Percentiles rank a stretch among this genome's conserved stretches.
phyloP scores from a whole-genome alignment of 345 rosid genomes.

The Ricinus communis region DNA sequence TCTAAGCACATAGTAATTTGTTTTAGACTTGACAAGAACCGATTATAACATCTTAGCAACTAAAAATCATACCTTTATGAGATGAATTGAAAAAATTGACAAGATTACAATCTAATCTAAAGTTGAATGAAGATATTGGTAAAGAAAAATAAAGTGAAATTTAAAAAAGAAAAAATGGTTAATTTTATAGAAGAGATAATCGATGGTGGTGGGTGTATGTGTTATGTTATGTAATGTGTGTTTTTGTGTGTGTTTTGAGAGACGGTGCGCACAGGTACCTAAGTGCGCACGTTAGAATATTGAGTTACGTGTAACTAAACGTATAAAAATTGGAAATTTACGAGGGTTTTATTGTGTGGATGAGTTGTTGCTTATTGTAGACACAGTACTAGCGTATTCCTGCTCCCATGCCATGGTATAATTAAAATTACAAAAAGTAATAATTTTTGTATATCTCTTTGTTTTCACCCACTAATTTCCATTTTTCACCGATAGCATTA shows the following conservation, averaged over 20 bases:
- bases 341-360: not conserved
- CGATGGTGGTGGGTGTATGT: conserved; percentile 30
- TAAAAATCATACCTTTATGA: conserved; percentile 13
- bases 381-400: not conserved
- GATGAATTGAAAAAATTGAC: conserved; percentile 1
- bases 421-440: no score
- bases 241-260: conserved; percentile 13
- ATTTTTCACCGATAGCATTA: no score
- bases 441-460: no score
- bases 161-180: not conserved
- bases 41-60: not conserved
- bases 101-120: not conserved
- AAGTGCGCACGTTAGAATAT: conserved; percentile 17
- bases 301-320: not conserved
- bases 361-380: not conserved
- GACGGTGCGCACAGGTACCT: not conserved
- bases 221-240: conserved; percentile 2
- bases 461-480: no score
- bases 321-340: not conserved
- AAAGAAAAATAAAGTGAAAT: not conserved
- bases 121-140: not conserved
- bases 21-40: conserved; percentile 6
- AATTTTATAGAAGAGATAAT: conserved; percentile 13
- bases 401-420: not conserved
- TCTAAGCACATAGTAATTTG: not conserved